These are phyloP conservation scores for Solanum bulbocastanum DNA, from an alignment of 257 asterid species.

Conservation along the genomic window DNA sequence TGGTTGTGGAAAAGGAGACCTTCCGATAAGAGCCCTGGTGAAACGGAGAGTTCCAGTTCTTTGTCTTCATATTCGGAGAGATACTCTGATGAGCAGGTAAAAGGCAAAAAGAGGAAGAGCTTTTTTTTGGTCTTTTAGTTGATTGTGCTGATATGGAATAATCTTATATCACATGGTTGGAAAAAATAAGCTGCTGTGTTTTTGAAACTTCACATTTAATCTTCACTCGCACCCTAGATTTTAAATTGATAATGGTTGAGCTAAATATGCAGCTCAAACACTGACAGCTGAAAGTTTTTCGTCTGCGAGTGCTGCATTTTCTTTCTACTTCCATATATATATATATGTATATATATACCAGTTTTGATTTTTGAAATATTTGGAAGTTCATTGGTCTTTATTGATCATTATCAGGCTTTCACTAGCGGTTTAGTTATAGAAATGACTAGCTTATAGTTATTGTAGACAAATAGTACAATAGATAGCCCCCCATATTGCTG, in stretches of 20 bases:
- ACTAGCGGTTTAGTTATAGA: neutral
- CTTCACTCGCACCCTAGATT: neutral
- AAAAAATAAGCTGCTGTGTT: neutral
- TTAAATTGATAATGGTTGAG: neutral
- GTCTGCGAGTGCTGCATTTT: neutral
- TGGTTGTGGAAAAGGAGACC: conserved; percentile 71
- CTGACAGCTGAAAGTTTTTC: neutral
- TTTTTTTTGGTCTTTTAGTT: neutral
- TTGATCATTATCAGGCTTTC: neutral
- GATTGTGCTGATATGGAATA: neutral
- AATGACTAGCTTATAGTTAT: neutral
- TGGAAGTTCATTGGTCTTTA: neutral
- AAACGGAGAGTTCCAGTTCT: conserved; percentile 59
- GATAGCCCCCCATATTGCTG: neutral
- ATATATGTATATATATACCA: neutral
- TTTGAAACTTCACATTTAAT: neutral
- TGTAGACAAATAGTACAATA: neutral
- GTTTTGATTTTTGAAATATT: neutral
- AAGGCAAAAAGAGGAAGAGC: neutral
- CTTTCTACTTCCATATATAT: neutral
- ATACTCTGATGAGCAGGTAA: conserved; percentile 63
- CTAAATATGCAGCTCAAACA: neutral
- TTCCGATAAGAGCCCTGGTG: conserved; percentile 63
- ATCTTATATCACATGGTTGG: neutral
- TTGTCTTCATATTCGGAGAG: conserved; percentile 55